A percentile compares a stretch with the other conserved stretches of the same genome.
Conservation (phyloP, 352 stramenopile species). For the Elongisporangium anandrum region DNA sequence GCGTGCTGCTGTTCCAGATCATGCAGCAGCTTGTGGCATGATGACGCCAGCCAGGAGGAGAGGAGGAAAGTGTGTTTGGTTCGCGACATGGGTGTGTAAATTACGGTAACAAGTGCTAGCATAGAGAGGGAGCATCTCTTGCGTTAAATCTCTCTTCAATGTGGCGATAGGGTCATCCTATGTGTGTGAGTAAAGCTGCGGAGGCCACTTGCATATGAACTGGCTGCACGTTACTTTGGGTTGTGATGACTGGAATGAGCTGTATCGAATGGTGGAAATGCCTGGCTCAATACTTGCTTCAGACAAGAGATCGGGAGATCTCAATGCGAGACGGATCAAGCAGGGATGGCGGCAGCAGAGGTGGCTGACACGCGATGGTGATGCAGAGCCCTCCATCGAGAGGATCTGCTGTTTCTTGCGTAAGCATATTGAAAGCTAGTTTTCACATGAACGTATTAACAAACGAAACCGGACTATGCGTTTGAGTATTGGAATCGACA, state of each 20-base stretch:
- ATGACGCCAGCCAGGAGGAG: not conserved
- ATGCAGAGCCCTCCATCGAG: not conserved
- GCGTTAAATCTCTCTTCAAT: too few species aligned
- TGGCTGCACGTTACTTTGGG: not conserved
- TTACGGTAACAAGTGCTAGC: not conserved
- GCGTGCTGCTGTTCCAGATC: slow-evolving; percentile 60
- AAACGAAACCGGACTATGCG: not conserved
- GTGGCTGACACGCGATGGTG: not conserved
- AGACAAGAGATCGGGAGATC: not conserved
- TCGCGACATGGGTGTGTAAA: not conserved
- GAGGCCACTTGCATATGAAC: too few species aligned
- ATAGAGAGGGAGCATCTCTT: not conserved
- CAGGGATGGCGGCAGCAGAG: not conserved
- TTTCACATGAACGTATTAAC: not conserved
- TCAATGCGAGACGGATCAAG: not conserved
- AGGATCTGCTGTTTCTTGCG: not conserved
- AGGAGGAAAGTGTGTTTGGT: not conserved
- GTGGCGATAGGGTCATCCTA: too few species aligned
- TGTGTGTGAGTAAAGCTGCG: too few species aligned
- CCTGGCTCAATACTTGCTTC: not conserved
- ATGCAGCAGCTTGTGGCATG: slow-evolving; percentile 26
- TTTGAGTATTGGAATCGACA: not conserved
- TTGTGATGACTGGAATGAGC: not conserved
- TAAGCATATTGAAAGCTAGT: not conserved
- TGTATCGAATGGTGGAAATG: not conserved